Evolutionary conservation across 2,329 filamentous ascomycete genomes (phyloP).

Genomic region (Exophiala alcalophila): DNA sequence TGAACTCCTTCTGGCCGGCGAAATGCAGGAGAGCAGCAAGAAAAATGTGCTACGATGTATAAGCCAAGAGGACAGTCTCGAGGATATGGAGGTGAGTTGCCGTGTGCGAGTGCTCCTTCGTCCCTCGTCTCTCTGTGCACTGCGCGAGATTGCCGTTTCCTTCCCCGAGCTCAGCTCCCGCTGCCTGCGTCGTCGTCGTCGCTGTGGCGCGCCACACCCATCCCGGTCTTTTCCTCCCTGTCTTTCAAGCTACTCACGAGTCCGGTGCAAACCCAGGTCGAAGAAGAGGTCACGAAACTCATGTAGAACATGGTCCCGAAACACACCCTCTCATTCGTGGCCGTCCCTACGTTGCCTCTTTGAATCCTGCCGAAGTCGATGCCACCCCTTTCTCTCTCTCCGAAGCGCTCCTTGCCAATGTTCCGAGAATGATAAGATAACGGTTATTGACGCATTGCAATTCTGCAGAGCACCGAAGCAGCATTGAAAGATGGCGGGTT

Average conservation of each 20-base stretch:
- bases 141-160: background rate
- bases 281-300: constrained; percentile 87
- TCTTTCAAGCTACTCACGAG: constrained; percentile 30
- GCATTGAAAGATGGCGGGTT: constrained; percentile 18
- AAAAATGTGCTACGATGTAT: constrained; percentile 98
- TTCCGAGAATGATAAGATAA: constrained; percentile 1
- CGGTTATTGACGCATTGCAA: constrained; percentile 15
- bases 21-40: constrained; percentile 98
- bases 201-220: constrained; percentile 5
- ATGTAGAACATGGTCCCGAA: constrained; percentile 56
- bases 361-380: background rate
- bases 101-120: background rate
- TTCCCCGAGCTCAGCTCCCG: background rate
- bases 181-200: background rate
- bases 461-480: constrained; percentile 22
- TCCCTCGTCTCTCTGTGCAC: background rate
- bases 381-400: background rate
- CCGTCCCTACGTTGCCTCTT: constrained; percentile 1
- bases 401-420: background rate
- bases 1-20: constrained; percentile 88
- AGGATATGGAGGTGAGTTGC: constrained; percentile 93
- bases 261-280: constrained; percentile 60
- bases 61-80: constrained; percentile 92
- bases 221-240: constrained; percentile 3
- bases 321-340: constrained; percentile 1